Evolutionary conservation across 2,329 filamentous ascomycete genomes (phyloP).

Genomic region (Mycogone perniciosa): DNA sequence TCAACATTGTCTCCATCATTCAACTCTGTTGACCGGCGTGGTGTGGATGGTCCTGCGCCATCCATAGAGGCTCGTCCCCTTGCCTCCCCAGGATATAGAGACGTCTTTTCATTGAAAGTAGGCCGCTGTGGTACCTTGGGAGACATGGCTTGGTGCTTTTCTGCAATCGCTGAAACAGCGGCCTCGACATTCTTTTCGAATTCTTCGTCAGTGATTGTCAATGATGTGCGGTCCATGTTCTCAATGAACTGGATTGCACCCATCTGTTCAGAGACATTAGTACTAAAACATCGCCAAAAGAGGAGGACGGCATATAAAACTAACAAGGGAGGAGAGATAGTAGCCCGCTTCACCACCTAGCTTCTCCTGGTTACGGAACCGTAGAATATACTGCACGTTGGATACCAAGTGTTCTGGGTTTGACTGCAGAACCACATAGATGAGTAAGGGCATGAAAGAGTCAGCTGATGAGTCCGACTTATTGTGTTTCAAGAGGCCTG

Average conservation of each 20-base stretch:
- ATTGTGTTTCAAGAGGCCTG: conserved; percentile 80
- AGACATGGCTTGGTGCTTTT: conserved; percentile 63
- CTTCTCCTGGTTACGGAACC: conserved; percentile 96
- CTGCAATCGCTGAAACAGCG: conserved; percentile 90
- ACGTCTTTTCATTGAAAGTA: conserved; percentile 40
- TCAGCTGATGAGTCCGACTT: conserved; percentile 94
- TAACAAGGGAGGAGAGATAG: conserved; percentile 86
- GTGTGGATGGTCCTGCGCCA: conserved; percentile 26
- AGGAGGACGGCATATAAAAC: conserved; percentile 18
- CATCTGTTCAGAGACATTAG: conserved; percentile 46
- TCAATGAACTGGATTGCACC: conserved; percentile 96
- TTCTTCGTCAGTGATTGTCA: conserved; percentile 90
- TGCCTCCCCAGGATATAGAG: conserved; percentile 19
- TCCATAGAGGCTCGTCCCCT: conserved; percentile 40
- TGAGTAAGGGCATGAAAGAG: conserved; percentile 89
- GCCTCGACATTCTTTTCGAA: conserved; percentile 96
- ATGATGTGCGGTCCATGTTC: conserved; percentile 84
- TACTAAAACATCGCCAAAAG: not conserved
- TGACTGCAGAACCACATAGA: conserved; percentile 90
- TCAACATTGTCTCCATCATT: conserved; percentile 52
- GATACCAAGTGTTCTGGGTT: conserved; percentile 94
- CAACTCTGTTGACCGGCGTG: conserved; percentile 49
- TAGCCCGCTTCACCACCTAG: conserved; percentile 96
- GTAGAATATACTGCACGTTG: conserved; percentile 95
- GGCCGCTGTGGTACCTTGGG: conserved; percentile 35